Evolutionary conservation across 306 rosid species (phyloP).

Genomic region (Malus sieversii): DNA sequence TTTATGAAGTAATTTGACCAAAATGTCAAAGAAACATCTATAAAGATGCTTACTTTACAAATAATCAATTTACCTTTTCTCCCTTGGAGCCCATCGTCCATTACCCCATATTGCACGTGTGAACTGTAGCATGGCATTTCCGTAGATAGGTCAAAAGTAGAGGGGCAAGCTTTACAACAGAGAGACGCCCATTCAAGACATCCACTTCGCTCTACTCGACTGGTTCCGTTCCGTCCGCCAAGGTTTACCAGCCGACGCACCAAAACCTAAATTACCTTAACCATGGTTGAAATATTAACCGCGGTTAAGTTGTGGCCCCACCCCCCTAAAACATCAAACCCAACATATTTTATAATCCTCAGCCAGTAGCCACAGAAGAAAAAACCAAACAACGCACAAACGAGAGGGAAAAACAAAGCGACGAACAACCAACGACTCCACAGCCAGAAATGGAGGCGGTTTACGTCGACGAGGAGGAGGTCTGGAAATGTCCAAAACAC

Average conservation of each 20-base stretch:
- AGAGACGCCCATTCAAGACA: not conserved
- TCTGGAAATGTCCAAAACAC: slow-evolving; percentile 82
- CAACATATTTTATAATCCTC: slow-evolving; percentile 36
- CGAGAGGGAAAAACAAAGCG: not conserved
- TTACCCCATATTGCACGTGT: slow-evolving; percentile 11
- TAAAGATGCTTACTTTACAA: not conserved
- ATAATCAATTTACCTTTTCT: not conserved
- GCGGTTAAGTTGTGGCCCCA: slow-evolving; percentile 33
- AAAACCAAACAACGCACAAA: not conserved
- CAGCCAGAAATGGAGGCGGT: slow-evolving; percentile 50
- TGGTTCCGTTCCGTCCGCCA: slow-evolving; percentile 22
- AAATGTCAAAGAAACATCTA: not conserved
- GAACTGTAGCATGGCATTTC: not conserved
- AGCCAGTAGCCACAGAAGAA: slow-evolving; percentile 13
- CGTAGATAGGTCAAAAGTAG: not conserved
- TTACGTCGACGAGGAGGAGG: slow-evolving; percentile 65
- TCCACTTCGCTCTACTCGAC: not conserved
- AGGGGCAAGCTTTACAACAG: not conserved
- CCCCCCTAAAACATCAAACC: slow-evolving; percentile 2
- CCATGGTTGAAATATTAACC: slow-evolving; percentile 17
- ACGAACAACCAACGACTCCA: not conserved
- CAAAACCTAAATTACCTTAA: not conserved
- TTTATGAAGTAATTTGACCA: not conserved
- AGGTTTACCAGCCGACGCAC: slow-evolving; percentile 10
- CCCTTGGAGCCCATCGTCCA: slow-evolving; percentile 1